Base-by-base conservation (phyloP, 1,139 yeast genomes). In the Sporopachydermia cereana region DNA sequence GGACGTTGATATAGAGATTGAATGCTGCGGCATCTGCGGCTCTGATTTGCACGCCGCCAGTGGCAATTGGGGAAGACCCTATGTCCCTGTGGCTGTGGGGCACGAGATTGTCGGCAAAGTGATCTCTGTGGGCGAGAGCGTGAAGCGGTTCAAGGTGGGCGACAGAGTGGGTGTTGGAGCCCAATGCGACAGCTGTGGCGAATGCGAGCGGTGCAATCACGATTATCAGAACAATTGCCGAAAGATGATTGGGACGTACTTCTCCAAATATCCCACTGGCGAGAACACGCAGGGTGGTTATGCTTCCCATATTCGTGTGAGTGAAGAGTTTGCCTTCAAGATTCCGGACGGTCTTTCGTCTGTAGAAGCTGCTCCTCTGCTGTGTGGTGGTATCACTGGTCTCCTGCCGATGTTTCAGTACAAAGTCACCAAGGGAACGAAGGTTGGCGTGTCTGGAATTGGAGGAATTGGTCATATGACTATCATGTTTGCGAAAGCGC, bases 321-420 rank as follows among this genome's bases (percentile, higher is more conserved):
- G 72, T 55, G 76, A 75, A 53, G 63, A 67, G 46, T 75, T 73
- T 54, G 76, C 67, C 3, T 71, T 77, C 60, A 69, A 71, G 23
- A 71, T 79, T 48, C 85, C 85, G 20, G 79, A 76, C n/a, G 58
- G 48, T 21, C 56, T 77, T 49, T 60, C 64, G 20, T 59, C 71
- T 23, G 67, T 63, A 45, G 59, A 63, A 45, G 84, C 77, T 34
- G 83, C 82, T 17, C 84, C 84, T 23, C 66, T 79, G 57, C 62
- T 79, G 66, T 79, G 85, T 64, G 84, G 79, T 41, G 85, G 85
- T 48, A 64, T 77, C 53, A 79, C 85, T 20, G 77, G 73, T 1
- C 78, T 64, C 61, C 67, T 77, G 3, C 85, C 85, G 41, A 58
- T 79, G 49, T 61, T 53, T 49, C 70, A 71, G 47, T 70, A 71